phyloP scores from a whole-genome alignment of 2,329 filamentous ascomycete species.

The Colletotrichum echinochloae region DNA sequence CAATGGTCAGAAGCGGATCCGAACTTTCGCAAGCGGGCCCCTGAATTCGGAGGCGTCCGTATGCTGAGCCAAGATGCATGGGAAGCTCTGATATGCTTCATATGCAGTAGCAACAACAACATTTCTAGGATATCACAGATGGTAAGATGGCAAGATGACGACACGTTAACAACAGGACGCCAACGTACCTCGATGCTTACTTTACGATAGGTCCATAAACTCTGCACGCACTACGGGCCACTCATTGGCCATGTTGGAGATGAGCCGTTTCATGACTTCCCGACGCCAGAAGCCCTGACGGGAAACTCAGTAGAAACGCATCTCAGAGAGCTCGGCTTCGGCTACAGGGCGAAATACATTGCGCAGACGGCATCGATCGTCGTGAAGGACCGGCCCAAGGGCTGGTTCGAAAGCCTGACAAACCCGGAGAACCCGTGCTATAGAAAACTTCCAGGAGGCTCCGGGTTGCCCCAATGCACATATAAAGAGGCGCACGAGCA shows the following conservation, averaged over 20 bases:
- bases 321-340: slow-evolving; percentile 87
- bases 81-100: slow-evolving; percentile 94
- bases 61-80: slow-evolving; percentile 96
- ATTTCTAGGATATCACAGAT: slow-evolving; percentile 95
- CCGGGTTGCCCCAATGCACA: slow-evolving; percentile 64
- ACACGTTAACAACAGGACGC: not conserved
- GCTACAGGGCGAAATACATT: slow-evolving; percentile 94
- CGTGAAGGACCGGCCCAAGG: slow-evolving; percentile 71
- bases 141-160: slow-evolving; percentile 61
- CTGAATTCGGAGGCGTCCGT: slow-evolving; percentile 88
- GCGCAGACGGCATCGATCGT: slow-evolving; percentile 85
- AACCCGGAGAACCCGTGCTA: slow-evolving; percentile 80
- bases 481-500: slow-evolving; percentile 86
- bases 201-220: slow-evolving; percentile 75
- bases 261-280: slow-evolving; percentile 88
- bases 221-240: slow-evolving; percentile 87
- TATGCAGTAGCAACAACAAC: slow-evolving; percentile 99
- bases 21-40: slow-evolving; percentile 90
- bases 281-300: slow-evolving; percentile 78
- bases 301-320: slow-evolving; percentile 81
- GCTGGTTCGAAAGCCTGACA: slow-evolving; percentile 82
- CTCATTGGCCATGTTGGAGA: slow-evolving; percentile 78
- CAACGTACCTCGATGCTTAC: not conserved
- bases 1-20: slow-evolving; percentile 88
- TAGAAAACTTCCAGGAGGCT: slow-evolving; percentile 54